Conservation (phyloP, 2,329 filamentous ascomycete genomes). For the Corynespora cassiicola region DNA sequence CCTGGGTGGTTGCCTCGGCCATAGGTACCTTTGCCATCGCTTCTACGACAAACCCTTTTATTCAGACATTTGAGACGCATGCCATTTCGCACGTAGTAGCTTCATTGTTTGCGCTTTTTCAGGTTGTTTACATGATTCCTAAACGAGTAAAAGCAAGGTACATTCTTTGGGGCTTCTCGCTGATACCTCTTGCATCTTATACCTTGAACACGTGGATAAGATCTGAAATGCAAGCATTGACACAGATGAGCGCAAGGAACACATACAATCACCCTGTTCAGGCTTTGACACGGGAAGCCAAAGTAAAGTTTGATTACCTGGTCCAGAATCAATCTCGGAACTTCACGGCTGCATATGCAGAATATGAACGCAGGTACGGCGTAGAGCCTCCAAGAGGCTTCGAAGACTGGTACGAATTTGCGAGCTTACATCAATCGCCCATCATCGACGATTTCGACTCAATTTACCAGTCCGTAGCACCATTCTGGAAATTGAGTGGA, state of each 20-base stretch:
- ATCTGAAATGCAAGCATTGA: constrained; percentile 16
- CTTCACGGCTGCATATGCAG: constrained; percentile 41
- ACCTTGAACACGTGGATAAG: neutral
- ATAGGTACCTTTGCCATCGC: no score
- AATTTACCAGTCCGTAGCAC: constrained; percentile 49
- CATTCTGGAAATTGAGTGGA: constrained; percentile 48
- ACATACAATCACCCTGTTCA: neutral
- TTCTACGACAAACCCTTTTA: no score
- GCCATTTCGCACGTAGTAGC: neutral
- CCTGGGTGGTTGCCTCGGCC: no score
- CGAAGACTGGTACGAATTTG: constrained; percentile 54
- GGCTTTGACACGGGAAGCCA: constrained; percentile 26
- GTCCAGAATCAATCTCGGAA: constrained; percentile 48
- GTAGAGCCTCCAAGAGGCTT: constrained; percentile 57
- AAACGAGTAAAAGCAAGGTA: neutral
- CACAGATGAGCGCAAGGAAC: neutral
- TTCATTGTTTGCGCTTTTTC: constrained; percentile 1
- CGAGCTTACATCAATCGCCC: constrained; percentile 46
- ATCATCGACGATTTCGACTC: constrained; percentile 61
- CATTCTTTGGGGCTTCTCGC: neutral
- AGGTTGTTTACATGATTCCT: constrained; percentile 2
- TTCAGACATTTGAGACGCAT: no score
- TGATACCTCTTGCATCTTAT: constrained; percentile 1
- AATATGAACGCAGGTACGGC: constrained; percentile 55
- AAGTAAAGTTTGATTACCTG: constrained; percentile 36